phyloP scores from a whole-genome alignment of 2,329 filamentous ascomycete genomes.

The Botrytis elliptica region DNA sequence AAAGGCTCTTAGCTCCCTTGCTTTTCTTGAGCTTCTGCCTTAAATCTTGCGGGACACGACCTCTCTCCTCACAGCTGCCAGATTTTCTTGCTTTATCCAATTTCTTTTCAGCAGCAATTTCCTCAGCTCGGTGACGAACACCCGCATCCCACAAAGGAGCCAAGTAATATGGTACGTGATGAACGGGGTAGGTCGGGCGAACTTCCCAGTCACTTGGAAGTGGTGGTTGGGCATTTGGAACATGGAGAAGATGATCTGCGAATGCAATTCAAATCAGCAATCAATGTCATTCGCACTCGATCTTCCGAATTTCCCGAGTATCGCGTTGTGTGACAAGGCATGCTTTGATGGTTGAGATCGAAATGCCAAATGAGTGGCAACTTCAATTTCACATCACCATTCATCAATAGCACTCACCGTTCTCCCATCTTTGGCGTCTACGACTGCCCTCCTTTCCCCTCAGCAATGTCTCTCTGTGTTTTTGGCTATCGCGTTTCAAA shows the following conservation, averaged over 20 bases:
- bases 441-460: conserved; percentile 91
- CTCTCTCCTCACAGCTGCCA: conserved; percentile 44
- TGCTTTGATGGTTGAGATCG: background rate
- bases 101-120: conserved; percentile 44
- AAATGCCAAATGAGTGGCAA: background rate
- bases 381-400: background rate
- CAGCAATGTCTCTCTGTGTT: conserved; percentile 52
- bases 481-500: conserved; percentile 59
- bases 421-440: conserved; percentile 89
- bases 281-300: conserved; percentile 17
- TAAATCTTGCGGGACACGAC: conserved; percentile 74
- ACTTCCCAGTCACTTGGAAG: conserved; percentile 80
- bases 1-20: conserved; percentile 72
- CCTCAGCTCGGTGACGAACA: conserved; percentile 52
- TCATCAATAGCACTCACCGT: conserved; percentile 57
- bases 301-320: conserved; percentile 23
- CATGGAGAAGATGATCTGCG: conserved; percentile 78
- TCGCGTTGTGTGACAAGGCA: conserved; percentile 15
- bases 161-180: conserved; percentile 82
- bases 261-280: conserved; percentile 19
- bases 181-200: conserved; percentile 75
- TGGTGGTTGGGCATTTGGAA: conserved; percentile 83
- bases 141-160: conserved; percentile 79
- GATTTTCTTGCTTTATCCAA: conserved; percentile 38
- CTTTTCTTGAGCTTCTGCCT: conserved; percentile 76